Evolutionary conservation across 129 eudicot species (phyloP).

Genomic region (Flaveria sonorensis): DNA sequence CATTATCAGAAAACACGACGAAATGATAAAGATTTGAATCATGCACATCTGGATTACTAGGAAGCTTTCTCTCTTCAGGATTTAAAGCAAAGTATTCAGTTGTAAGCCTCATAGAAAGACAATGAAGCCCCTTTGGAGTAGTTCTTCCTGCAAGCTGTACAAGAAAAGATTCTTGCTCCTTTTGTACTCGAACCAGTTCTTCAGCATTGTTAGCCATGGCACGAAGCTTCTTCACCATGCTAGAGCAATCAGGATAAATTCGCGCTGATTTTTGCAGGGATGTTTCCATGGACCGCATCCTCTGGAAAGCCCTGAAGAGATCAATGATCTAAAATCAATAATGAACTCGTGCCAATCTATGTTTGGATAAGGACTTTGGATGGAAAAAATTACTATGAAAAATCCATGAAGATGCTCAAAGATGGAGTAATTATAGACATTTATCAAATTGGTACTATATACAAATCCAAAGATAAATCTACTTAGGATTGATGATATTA

Average conservation of each 20-base stretch:
- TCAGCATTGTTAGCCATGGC: slow-evolving; percentile 78
- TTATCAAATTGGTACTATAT: background rate
- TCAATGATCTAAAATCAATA: slow-evolving; percentile 9
- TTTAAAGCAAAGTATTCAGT: slow-evolving; percentile 62
- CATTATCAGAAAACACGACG: slow-evolving; percentile 85
- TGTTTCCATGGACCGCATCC: slow-evolving; percentile 68
- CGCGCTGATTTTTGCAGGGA: slow-evolving; percentile 58
- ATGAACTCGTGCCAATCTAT: background rate
- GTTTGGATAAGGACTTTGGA: background rate
- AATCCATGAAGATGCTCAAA: background rate
- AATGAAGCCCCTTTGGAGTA: slow-evolving; percentile 82
- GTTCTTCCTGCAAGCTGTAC: slow-evolving; percentile 77
- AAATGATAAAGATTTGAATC: slow-evolving; percentile 59
- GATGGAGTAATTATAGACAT: background rate
- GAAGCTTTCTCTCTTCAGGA: slow-evolving; percentile 54
- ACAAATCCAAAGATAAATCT: background rate
- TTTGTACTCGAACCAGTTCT: slow-evolving; percentile 60
- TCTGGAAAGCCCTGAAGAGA: slow-evolving; percentile 62
- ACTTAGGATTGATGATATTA: background rate
- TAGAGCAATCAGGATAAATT: slow-evolving; percentile 68
- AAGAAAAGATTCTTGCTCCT: slow-evolving; percentile 60
- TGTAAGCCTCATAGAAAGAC: slow-evolving; percentile 86
- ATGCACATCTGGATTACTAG: slow-evolving; percentile 52
- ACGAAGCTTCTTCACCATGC: slow-evolving; percentile 75
- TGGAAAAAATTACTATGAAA: background rate